phyloP scores from a whole-genome alignment of 116 monocot species.

The Dioscorea cayenensis region DNA sequence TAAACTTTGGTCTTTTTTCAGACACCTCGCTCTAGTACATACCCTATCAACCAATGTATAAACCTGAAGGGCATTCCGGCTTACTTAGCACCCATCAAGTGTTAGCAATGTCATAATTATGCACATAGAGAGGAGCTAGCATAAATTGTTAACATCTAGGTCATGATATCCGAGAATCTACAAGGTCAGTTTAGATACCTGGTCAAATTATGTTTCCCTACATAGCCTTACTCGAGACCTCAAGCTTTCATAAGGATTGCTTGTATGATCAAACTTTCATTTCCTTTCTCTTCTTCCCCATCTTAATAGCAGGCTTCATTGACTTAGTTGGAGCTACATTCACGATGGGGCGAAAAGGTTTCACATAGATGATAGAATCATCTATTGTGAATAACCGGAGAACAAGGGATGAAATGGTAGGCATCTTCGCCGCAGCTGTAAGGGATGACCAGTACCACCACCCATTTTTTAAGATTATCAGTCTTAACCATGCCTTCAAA shows the following conservation, averaged over 20 bases:
- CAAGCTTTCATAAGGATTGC: neutral
- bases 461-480: conserved; percentile 60
- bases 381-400: conserved; percentile 79
- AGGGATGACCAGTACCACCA: conserved; percentile 98
- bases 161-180: no score
- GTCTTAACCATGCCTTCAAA: conserved; percentile 75
- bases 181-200: no score
- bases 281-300: conserved; percentile 70
- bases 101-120: neutral
- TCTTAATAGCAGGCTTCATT: conserved; percentile 32
- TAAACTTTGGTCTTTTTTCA: neutral
- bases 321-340: conserved; percentile 27
- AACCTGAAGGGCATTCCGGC: neutral
- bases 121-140: neutral
- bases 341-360: conserved; percentile 11
- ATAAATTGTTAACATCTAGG: no score
- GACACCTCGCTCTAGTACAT: neutral
- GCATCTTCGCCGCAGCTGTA: conserved; percentile 68
- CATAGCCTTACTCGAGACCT: neutral
- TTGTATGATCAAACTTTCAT: conserved; percentile 33
- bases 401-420: conserved; percentile 78
- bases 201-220: no score
- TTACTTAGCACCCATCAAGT: neutral
- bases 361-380: conserved; percentile 65
- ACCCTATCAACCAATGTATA: neutral